phyloP scores from a whole-genome alignment of 2,329 filamentous ascomycete genomes.

The Colletotrichum sp. region DNA sequence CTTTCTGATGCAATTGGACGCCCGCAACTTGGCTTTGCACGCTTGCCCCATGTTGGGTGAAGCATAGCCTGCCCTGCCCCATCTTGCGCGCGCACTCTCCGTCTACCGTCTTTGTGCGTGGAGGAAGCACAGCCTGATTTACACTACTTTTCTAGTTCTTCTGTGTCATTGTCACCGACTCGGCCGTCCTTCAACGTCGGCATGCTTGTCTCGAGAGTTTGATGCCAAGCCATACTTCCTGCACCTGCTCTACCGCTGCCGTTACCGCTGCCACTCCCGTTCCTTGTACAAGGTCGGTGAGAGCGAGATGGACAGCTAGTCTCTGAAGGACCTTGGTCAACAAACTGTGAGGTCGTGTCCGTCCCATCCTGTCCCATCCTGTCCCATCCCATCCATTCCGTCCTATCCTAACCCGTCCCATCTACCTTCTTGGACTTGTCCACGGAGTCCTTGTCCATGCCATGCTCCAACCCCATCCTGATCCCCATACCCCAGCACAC shows the following conservation, averaged over 20 bases:
- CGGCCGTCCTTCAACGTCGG: neutral
- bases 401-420: neutral
- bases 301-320: neutral
- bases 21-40: neutral
- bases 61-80: neutral
- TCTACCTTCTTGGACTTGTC: slow-evolving; percentile 2
- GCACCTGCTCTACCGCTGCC: neutral
- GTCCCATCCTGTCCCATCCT: neutral
- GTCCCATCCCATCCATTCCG: neutral
- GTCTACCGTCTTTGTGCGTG: neutral
- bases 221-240: neutral
- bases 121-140: neutral
- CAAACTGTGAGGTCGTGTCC: neutral
- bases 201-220: neutral
- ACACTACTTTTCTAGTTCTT: neutral
- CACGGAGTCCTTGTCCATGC: slow-evolving; percentile 2
- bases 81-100: neutral
- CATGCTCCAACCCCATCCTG: slow-evolving; percentile 1
- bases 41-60: neutral
- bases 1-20: neutral
- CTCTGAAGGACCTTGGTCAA: neutral
- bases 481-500: slow-evolving; percentile 15
- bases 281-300: neutral
- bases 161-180: slow-evolving; percentile 4
- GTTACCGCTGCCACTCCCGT: neutral